Conservation (phyloP, 2,329 filamentous ascomycete genomes). For the Diplodia corticola region DNA sequence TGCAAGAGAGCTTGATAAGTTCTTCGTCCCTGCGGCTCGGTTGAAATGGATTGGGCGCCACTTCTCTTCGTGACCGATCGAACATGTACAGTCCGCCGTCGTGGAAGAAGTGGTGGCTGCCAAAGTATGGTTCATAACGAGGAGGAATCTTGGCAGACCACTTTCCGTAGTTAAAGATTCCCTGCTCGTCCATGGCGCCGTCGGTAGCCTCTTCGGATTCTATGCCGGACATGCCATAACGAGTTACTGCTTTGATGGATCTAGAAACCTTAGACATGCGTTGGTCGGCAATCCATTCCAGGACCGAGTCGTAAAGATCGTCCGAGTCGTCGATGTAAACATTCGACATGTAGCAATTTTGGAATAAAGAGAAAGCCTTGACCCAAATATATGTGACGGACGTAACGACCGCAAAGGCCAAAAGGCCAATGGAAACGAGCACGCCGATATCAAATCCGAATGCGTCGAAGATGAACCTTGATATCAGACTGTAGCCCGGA, state of each 20-base stretch:
- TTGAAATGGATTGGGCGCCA: conserved; percentile 28
- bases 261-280: conserved; percentile 40
- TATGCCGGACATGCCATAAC: conserved; percentile 35
- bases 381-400: conserved; percentile 40
- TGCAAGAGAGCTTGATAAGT: conserved; percentile 47
- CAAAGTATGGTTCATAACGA: conserved; percentile 52
- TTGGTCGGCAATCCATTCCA: conserved; percentile 48
- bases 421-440: conserved; percentile 45
- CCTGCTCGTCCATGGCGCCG: conserved; percentile 41
- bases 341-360: conserved; percentile 42
- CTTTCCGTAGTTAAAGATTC: conserved; percentile 52
- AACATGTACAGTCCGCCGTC: conserved; percentile 46
- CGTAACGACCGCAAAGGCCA: conserved; percentile 45
- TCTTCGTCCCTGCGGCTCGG: conserved; percentile 39
- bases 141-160: conserved; percentile 51
- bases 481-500: conserved; percentile 52
- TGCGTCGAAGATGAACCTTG: conserved; percentile 43
- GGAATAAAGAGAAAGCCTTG: conserved; percentile 35
- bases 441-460: conserved; percentile 52
- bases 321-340: conserved; percentile 49
- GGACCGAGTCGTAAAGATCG: conserved; percentile 45
- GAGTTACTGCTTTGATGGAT: conserved; percentile 44
- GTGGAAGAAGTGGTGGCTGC: conserved; percentile 47
- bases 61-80: conserved; percentile 38
- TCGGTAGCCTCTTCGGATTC: conserved; percentile 38